Evolutionary conservation across 345 rosid genomes (phyloP).

Genomic region (Syzygium grande): DNA sequence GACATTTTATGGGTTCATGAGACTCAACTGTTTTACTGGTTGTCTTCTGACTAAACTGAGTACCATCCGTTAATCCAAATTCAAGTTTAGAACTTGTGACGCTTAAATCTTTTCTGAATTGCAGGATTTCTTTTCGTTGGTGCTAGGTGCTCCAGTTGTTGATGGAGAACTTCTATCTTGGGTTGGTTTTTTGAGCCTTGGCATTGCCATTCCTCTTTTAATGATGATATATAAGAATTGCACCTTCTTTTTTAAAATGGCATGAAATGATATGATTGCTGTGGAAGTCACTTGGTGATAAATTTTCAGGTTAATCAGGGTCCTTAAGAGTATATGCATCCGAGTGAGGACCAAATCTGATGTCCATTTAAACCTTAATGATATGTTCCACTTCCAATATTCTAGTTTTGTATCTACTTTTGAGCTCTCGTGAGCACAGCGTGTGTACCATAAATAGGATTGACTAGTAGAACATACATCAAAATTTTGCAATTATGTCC

Average conservation of each 20-base stretch:
- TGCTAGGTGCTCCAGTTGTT: slow-evolving; percentile 59
- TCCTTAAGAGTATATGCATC: background rate
- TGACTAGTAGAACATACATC: background rate
- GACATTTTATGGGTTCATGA: background rate
- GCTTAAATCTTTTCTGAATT: background rate
- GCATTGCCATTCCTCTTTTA: background rate
- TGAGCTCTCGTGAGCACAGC: background rate
- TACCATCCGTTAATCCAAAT: background rate
- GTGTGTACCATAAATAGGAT: background rate
- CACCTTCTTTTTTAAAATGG: background rate
- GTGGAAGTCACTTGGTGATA: background rate
- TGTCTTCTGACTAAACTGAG: background rate
- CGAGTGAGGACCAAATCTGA: background rate
- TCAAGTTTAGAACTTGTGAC: background rate
- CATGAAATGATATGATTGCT: background rate
- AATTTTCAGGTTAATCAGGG: background rate
- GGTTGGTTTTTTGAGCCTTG: slow-evolving; percentile 35
- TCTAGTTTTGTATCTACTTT: background rate
- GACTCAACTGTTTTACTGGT: background rate
- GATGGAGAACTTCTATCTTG: slow-evolving; percentile 87
- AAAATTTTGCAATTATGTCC: background rate
- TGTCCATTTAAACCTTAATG: background rate
- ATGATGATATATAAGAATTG: background rate
- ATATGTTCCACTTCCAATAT: background rate
- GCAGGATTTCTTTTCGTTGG: slow-evolving; percentile 76